Evolutionary conservation across 441 rosid species (phyloP).

Genomic region (Populus trichocarpa): DNA sequence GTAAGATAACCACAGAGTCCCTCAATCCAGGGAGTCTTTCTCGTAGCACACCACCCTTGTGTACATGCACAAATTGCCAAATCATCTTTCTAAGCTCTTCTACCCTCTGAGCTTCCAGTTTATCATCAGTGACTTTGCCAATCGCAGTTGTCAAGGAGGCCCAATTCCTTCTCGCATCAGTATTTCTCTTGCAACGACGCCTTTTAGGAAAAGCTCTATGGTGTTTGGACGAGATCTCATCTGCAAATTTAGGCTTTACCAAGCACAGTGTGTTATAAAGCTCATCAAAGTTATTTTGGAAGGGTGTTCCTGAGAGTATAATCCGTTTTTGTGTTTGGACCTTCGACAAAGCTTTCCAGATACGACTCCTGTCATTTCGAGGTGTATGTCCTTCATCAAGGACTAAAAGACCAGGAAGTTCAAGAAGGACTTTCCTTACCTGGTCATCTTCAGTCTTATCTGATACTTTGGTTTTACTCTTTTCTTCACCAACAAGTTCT

Average conservation of each 20-base stretch:
- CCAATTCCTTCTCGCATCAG: slow-evolving; percentile 34
- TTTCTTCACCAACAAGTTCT: slow-evolving; percentile 35
- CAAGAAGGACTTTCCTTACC: slow-evolving; percentile 39
- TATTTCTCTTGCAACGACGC: slow-evolving; percentile 18
- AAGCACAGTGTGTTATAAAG: slow-evolving; percentile 53
- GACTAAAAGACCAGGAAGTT: slow-evolving; percentile 50
- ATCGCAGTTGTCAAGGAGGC: slow-evolving; percentile 32
- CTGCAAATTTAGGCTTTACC: slow-evolving; percentile 49
- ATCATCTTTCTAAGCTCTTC: slow-evolving; percentile 35
- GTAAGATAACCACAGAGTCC: slow-evolving; percentile 51
- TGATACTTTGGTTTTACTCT: background rate
- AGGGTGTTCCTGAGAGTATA: slow-evolving; percentile 79
- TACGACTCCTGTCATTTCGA: slow-evolving; percentile 49
- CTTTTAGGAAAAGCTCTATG: slow-evolving; percentile 13
- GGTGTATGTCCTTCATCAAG: slow-evolving; percentile 88
- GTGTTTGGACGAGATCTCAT: slow-evolving; percentile 10
- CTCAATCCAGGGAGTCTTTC: slow-evolving; percentile 67
- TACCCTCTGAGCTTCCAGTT: slow-evolving; percentile 11
- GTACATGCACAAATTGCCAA: slow-evolving; percentile 64
- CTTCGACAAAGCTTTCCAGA: slow-evolving; percentile 57
- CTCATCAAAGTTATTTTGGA: slow-evolving; percentile 79
- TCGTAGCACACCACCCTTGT: slow-evolving; percentile 54
- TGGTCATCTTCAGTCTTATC: slow-evolving; percentile 2
- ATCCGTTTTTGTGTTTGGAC: slow-evolving; percentile 55
- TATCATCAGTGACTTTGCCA: slow-evolving; percentile 20